Percentiles rank a stretch among this genome's conserved stretches.
phyloP scores from a whole-genome alignment of 2,329 filamentous ascomycete genomes.

The Neonectria sp. region DNA sequence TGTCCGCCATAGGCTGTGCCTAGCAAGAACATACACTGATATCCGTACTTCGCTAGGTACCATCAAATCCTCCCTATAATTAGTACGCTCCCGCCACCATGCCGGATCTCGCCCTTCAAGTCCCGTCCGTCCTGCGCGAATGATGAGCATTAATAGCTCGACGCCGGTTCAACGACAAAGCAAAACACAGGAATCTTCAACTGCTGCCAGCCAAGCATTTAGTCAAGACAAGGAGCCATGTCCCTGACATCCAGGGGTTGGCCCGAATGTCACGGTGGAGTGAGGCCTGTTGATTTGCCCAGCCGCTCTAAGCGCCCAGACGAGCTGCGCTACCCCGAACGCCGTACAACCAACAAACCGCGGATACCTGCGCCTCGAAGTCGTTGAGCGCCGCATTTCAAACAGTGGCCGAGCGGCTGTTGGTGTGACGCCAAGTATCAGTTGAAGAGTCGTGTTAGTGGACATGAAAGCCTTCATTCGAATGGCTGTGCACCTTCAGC shows the following conservation, averaged over 20 bases:
- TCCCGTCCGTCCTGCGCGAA: conserved; percentile 11
- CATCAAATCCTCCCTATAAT: background rate
- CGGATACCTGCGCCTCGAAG: background rate
- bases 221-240: conserved; percentile 13
- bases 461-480: background rate
- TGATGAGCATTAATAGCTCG: conserved; percentile 7
- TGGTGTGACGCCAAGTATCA: background rate
- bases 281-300: conserved; percentile 16
- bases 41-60: too few species aligned
- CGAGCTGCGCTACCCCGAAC: conserved; percentile 18
- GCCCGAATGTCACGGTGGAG: background rate
- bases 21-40: background rate
- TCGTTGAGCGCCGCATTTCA: conserved; percentile 1
- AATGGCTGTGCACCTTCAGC: background rate
- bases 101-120: background rate
- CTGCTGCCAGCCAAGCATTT: conserved; percentile 1
- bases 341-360: conserved; percentile 14
- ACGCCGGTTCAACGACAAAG: conserved; percentile 6
- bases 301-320: conserved; percentile 31
- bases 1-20: background rate
- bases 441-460: background rate
- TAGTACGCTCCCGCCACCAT: background rate
- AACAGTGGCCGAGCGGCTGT: conserved; percentile 4
- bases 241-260: conserved; percentile 14
- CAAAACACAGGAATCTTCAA: background rate